Evolutionary conservation across 495 filamentous ascomycete genomes (phyloP), one percentile per base, ranked within the genome.

Genomic region (Aspergillus ellipticus): DNA sequence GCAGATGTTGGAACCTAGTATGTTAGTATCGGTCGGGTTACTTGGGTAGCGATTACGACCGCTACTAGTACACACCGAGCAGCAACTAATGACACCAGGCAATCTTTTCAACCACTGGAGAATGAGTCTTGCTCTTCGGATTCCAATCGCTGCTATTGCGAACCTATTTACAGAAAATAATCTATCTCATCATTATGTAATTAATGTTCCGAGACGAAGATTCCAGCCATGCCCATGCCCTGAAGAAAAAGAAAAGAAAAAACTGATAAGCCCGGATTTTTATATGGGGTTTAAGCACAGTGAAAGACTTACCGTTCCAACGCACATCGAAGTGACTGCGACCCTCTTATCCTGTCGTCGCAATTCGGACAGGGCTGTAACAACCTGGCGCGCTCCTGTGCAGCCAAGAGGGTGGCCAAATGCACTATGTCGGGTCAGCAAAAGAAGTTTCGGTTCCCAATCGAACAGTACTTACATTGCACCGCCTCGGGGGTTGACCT

Each of bases 401-500:
- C 83, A 80, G 39, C 90, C 90, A 20, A 95, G 74, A 15, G 90
- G 90, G 68, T 95, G 90, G 37, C 90, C 90, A 5, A 95, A 78
- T 5, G 90, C 90, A 74, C 72, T 74, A 48, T 9, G 10, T 1
- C 8, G 0, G 13, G 51, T 63, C 33, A 63, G 49, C 42, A n/a
- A 24, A 31, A 28, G 13, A 29, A 33, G 24, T 35, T 62, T 26
- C 65, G 42, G 21, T 47, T 11, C 9, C 9, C 16, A 24, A n/a
- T 39, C 1, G 35, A 26, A 52, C 9, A 22, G 37, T 9, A 55
- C 73, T 70, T 71, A 77, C 74, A 85, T 85, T 50, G 90, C 89
- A 63, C 90, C 90, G 58, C 90, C 90, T 42, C 90, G 80, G 11
- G 89, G 85, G 76, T 97, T 97, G 77, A 97, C 84, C 80, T 97